Percentiles rank a stretch among this genome's conserved stretches.
These are phyloP conservation scores for Hygrocybe coccinea DNA, from an alignment of 768 basidiomycete genomes.

Conservation along the genomic window DNA sequence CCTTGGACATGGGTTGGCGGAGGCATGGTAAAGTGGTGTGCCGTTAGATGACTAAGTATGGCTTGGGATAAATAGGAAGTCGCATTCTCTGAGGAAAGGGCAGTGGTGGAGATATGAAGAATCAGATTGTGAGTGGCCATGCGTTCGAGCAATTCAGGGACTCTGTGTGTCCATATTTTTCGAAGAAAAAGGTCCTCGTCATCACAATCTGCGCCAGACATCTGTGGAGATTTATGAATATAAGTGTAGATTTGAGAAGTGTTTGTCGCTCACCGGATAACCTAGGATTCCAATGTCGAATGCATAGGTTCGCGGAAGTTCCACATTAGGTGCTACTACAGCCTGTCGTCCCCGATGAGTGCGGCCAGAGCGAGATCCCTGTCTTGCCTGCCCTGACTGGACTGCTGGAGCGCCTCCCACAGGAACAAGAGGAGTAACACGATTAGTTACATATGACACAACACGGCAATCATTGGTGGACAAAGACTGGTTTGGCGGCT, in stretches of 20 bases:
- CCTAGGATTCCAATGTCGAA: neutral
- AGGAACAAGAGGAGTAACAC: neutral
- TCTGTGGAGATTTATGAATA: neutral
- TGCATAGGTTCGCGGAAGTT: neutral
- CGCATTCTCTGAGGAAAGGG: neutral
- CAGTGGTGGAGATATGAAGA: neutral
- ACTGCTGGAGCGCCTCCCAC: neutral
- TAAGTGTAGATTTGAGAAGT: neutral
- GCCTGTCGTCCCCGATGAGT: neutral
- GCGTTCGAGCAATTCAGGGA: neutral
- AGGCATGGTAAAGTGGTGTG: neutral
- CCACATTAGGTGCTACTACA: neutral
- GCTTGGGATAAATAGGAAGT: neutral
- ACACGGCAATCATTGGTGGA: neutral
- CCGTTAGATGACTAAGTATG: neutral
- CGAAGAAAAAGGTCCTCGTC: neutral
- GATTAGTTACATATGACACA: neutral
- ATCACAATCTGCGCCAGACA: neutral
- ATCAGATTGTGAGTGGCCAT: neutral
- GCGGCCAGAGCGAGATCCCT: too few species aligned
- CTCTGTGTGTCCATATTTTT: neutral
- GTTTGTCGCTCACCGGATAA: neutral
- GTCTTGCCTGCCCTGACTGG: neutral
- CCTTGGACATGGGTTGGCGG: neutral
- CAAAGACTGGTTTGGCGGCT: neutral